Percentiles rank a stretch among this genome's conserved stretches.
Evolutionary conservation across 805 yeast species (phyloP).

Genomic region (Candida dajiaensis): DNA sequence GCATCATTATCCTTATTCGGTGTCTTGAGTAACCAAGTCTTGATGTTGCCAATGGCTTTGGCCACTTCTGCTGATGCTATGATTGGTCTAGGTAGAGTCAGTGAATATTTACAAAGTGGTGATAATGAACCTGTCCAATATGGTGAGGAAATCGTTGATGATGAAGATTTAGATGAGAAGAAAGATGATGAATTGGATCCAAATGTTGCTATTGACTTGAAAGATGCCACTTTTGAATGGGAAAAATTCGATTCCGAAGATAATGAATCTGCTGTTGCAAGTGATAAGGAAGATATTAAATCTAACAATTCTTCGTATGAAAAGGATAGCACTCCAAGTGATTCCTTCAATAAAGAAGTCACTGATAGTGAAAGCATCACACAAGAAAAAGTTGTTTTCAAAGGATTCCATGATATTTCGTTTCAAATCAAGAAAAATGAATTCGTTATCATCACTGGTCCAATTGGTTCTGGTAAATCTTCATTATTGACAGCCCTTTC

Average conservation of each 20-base stretch:
- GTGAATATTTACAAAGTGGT: conserved; percentile 43
- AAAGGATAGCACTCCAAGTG: background rate
- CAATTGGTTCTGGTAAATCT: conserved; percentile 74
- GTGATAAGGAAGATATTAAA: conserved; percentile 1
- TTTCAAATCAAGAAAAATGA: conserved; percentile 51
- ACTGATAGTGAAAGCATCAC: conserved; percentile 1
- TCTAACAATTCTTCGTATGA: background rate
- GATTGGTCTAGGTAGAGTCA: conserved; percentile 54
- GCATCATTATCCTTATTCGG: conserved; percentile 67
- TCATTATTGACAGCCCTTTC: conserved; percentile 61
- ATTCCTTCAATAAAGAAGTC: background rate
- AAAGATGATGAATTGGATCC: conserved; percentile 17
- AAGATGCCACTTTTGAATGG: conserved; percentile 64
- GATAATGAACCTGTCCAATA: conserved; percentile 28
- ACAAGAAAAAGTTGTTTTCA: conserved; percentile 27
- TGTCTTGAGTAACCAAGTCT: conserved; percentile 52
- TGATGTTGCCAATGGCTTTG: conserved; percentile 66
- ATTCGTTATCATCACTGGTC: conserved; percentile 68
- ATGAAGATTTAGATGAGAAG: conserved; percentile 34
- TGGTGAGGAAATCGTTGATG: conserved; percentile 34
- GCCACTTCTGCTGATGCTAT: conserved; percentile 65
- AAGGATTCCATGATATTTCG: conserved; percentile 42
- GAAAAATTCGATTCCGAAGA: conserved; percentile 37
- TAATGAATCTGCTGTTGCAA: conserved; percentile 3
- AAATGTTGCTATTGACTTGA: conserved; percentile 41